These are phyloP conservation scores for Aspergillus ochraceus DNA, from an alignment of 2,329 filamentous ascomycete genomes.

Conservation along the genomic window DNA sequence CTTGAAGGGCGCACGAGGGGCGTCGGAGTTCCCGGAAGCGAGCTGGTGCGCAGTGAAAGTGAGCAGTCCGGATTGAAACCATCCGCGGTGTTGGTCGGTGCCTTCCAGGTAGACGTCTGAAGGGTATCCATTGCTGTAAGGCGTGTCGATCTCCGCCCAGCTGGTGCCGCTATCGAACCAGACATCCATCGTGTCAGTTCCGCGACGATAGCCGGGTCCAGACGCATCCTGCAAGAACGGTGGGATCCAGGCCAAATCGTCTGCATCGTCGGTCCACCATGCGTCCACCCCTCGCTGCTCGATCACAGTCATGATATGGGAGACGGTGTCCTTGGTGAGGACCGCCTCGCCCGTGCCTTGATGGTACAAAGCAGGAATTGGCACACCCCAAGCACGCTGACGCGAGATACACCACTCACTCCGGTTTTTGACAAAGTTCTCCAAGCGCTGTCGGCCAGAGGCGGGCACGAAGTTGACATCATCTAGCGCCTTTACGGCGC, in stretches of 20 bases:
- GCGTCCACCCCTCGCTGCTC: constrained; percentile 78
- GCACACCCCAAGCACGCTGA: constrained; percentile 93
- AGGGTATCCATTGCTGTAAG: constrained; percentile 31
- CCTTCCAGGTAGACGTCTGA: constrained; percentile 94
- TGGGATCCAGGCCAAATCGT: constrained; percentile 77
- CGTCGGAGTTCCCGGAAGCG: constrained; percentile 29
- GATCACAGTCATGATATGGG: constrained; percentile 80
- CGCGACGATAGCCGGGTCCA: constrained; percentile 62
- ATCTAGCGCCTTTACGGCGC: constrained; percentile 68
- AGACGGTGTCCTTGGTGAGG: constrained; percentile 75
- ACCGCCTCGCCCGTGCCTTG: constrained; percentile 67
- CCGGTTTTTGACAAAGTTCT: constrained; percentile 81
- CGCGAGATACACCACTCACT: constrained; percentile 98
- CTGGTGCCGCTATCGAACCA: constrained; percentile 99
- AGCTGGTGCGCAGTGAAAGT: constrained; percentile 70
- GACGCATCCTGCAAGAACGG: constrained; percentile 55
- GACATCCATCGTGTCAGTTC: constrained; percentile 96
- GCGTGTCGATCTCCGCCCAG: constrained; percentile 63
- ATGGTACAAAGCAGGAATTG: constrained; percentile 87
- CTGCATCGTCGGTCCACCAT: constrained; percentile 83
- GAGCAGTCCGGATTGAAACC: constrained; percentile 95
- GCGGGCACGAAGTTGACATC: constrained; percentile 77
- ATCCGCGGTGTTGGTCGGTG: constrained; percentile 92
- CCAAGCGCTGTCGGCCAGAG: constrained; percentile 69
- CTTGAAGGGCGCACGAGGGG: constrained; percentile 70